phyloP scores from a whole-genome alignment of 495 filamentous ascomycete genomes.

The Neurospora sp. region DNA sequence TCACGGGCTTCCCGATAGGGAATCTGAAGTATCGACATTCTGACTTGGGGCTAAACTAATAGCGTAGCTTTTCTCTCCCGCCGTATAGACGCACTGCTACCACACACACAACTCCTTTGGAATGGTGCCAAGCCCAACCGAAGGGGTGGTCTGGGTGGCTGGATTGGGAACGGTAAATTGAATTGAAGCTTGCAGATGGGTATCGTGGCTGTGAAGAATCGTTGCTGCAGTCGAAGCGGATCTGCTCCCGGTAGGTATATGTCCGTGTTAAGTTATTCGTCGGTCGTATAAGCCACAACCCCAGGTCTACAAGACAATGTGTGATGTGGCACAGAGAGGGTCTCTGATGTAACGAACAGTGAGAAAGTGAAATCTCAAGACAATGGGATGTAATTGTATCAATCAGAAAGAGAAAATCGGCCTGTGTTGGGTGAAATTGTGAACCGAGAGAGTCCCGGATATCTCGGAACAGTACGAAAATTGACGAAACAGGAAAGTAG shows the following conservation, averaged over 20 bases:
- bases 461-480: background rate
- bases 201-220: background rate
- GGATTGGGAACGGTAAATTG: background rate
- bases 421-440: background rate
- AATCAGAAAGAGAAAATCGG: background rate
- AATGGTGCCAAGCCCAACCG: background rate
- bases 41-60: background rate
- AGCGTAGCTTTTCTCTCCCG: background rate
- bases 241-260: background rate
- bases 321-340: background rate
- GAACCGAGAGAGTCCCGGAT: background rate
- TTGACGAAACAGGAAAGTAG: background rate
- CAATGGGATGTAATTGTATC: background rate
- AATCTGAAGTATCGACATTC: conserved; percentile 29
- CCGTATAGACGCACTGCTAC: background rate
- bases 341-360: background rate
- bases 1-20: conserved; percentile 58
- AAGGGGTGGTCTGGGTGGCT: background rate
- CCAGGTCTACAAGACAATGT: background rate
- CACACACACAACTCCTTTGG: background rate
- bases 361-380: background rate
- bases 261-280: background rate
- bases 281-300: background rate
- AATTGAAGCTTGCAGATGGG: background rate
- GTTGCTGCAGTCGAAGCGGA: background rate